These are phyloP conservation scores for Brassica juncea DNA, from an alignment of 345 rosid genomes.

Conservation along the genomic window DNA sequence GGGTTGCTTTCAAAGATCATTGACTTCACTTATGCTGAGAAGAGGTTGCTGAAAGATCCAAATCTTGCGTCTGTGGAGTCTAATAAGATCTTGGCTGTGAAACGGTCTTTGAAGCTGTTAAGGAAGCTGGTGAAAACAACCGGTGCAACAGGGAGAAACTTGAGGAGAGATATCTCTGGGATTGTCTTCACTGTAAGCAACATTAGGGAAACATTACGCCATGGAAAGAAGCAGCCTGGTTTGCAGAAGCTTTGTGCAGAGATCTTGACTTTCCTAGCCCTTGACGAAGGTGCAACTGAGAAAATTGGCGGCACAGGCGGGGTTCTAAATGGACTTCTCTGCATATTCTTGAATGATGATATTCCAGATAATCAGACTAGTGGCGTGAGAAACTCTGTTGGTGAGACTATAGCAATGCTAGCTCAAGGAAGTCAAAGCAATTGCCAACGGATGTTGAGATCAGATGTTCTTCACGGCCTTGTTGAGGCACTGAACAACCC, in stretches of 20 bases:
- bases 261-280: conserved; percentile 67
- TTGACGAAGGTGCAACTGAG: conserved; percentile 77
- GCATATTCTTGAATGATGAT: conserved; percentile 61
- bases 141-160: conserved; percentile 68
- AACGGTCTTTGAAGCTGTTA: conserved; percentile 75
- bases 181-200: conserved; percentile 82
- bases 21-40: conserved; percentile 73
- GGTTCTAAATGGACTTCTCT: conserved; percentile 66
- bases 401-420: conserved; percentile 88
- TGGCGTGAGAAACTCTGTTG: conserved; percentile 64
- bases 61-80: conserved; percentile 36
- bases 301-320: conserved; percentile 90
- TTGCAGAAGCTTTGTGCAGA: conserved; percentile 72
- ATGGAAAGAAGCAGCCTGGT: conserved; percentile 60
- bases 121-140: conserved; percentile 77
- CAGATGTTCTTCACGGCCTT: conserved; percentile 47
- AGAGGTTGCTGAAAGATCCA: conserved; percentile 46
- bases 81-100: conserved; percentile 59
- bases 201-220: conserved; percentile 64
- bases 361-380: conserved; percentile 38
- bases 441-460: conserved; percentile 66
- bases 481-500: conserved; percentile 51
- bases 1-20: conserved; percentile 86
- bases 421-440: conserved; percentile 73
- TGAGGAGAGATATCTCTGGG: conserved; percentile 69